phyloP scores from a whole-genome alignment of 352 stramenopile species.

The Elongisporangium anandrum region DNA sequence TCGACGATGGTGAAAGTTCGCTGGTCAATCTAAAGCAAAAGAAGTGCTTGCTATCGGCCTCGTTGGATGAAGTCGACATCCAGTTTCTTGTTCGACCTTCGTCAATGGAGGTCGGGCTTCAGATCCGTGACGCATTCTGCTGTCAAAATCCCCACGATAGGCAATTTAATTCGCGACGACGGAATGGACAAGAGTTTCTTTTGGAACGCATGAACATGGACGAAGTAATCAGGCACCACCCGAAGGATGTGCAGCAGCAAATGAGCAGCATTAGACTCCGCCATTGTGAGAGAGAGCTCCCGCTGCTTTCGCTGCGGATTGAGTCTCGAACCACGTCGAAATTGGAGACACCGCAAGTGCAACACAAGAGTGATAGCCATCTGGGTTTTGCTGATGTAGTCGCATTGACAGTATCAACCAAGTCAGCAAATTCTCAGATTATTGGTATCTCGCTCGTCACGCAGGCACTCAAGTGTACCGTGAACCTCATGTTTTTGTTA shows the following conservation, averaged over 20 bases:
- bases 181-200: slow-evolving; percentile 34
- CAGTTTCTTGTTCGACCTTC: slow-evolving; percentile 64
- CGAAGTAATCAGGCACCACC: slow-evolving; percentile 65
- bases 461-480: slow-evolving; percentile 76
- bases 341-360: neutral
- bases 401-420: neutral
- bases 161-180: neutral
- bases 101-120: slow-evolving; percentile 63
- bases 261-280: slow-evolving; percentile 75
- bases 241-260: slow-evolving; percentile 41
- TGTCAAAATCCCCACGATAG: slow-evolving; percentile 20
- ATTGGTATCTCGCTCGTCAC: slow-evolving; percentile 60
- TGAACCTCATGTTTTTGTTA: slow-evolving; percentile 74
- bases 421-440: neutral
- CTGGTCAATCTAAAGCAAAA: slow-evolving; percentile 6
- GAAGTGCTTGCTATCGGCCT: slow-evolving; percentile 13
- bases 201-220: slow-evolving; percentile 75
- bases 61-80: slow-evolving; percentile 62
- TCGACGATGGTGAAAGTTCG: slow-evolving; percentile 25
- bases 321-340: slow-evolving; percentile 19
- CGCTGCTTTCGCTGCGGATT: slow-evolving; percentile 61
- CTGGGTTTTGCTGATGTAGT: neutral
- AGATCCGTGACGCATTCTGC: slow-evolving; percentile 68
- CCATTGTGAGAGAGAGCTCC: slow-evolving; percentile 62
- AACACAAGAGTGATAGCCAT: neutral